A percentile compares a stretch with the other conserved stretches of the same genome.
Conservation (phyloP, 129 eudicot genomes). For the Flaveria ramosissima region DNA sequence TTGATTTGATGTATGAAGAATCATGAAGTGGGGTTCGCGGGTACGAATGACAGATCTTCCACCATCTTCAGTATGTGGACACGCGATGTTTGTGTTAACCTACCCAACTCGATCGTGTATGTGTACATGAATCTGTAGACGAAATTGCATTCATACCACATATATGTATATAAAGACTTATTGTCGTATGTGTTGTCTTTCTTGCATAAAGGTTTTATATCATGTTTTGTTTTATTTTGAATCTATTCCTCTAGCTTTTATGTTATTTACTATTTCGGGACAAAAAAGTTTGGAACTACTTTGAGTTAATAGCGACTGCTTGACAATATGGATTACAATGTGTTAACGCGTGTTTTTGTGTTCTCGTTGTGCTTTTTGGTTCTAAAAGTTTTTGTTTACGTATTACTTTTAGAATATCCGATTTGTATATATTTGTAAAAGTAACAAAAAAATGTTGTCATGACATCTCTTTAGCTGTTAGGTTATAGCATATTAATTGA, state of each 20-base stretch:
- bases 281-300: slow-evolving; percentile 15
- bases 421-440: neutral
- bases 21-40: slow-evolving; percentile 20
- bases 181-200: slow-evolving; percentile 35
- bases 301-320: slow-evolving; percentile 4
- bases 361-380: neutral
- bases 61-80: slow-evolving; percentile 5
- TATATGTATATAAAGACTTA: slow-evolving; percentile 1
- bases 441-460: neutral
- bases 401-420: neutral
- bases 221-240: slow-evolving; percentile 4
- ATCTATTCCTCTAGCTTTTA: neutral
- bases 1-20: slow-evolving; percentile 12
- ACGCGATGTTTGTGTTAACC: neutral
- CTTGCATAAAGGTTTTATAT: slow-evolving; percentile 6
- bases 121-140: slow-evolving; percentile 9
- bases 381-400: neutral
- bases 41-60: slow-evolving; percentile 17
- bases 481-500: no score
- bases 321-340: slow-evolving; percentile 15
- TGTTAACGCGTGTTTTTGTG: slow-evolving; percentile 13
- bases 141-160: slow-evolving; percentile 11
- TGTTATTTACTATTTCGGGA: neutral
- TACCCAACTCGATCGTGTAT: slow-evolving; percentile 7
- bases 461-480: no score